Conservation (phyloP, 176 grass and related monocot species). For the Echinochloa phyllopogon region DNA sequence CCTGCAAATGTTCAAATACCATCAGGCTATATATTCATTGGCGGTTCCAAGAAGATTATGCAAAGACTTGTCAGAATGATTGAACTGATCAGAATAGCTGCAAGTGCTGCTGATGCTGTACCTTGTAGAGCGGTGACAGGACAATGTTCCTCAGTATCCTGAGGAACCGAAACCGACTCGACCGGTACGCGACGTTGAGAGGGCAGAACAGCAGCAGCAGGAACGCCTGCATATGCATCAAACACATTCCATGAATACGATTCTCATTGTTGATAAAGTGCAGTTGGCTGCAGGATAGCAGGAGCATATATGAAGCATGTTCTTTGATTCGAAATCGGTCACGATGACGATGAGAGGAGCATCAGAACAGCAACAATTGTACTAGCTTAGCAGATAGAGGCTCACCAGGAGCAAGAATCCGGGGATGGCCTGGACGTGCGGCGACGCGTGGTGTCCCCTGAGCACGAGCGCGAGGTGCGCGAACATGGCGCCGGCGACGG, state of each 20-base stretch:
- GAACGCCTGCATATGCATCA: constrained; percentile 44
- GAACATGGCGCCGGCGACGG: constrained; percentile 68
- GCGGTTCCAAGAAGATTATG: background rate
- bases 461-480: constrained; percentile 59
- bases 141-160: constrained; percentile 73
- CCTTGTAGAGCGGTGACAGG: constrained; percentile 85
- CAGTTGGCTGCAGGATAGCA: background rate
- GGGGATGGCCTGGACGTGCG: constrained; percentile 64
- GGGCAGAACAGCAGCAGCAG: constrained; percentile 70
- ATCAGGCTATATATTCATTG: background rate
- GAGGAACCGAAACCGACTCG: constrained; percentile 64
- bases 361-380: background rate
- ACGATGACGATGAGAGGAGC: background rate
- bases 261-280: constrained; percentile 33
- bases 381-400: background rate
- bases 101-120: background rate
- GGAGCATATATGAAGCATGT: background rate
- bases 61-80: background rate
- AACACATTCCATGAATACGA: constrained; percentile 22
- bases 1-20: constrained; percentile 45
- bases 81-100: background rate
- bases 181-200: constrained; percentile 63
- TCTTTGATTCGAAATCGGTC: background rate
- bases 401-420: constrained; percentile 74
- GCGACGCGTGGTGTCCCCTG: constrained; percentile 51